Evolutionary conservation across 1,284 basidiomycete genomes (phyloP), one percentile per base, ranked within the genome.

Genomic region (Ceratobasidium papillatum): DNA sequence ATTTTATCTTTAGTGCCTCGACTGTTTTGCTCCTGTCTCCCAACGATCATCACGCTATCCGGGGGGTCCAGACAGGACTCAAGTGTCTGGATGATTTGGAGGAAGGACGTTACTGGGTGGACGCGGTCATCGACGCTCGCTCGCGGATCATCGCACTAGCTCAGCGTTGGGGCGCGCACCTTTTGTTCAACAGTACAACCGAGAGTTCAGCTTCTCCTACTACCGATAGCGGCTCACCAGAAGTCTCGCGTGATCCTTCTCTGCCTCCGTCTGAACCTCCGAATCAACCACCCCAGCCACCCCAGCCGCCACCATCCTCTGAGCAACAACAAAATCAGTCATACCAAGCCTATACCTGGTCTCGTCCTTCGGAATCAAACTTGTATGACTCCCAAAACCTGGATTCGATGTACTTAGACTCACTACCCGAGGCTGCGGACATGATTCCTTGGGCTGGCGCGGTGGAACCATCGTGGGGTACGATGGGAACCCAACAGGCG

Each of bases 361-460:
- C 34, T 19, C 8, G 8, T 7, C 12, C 4, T 4, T 17, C 36
- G 5, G 68, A 59, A 17, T 11, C 7, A 49, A 22, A 9, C 12
- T 12, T 71, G 5, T 71, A 59, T 17, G 54, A 49, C 12, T 17
- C 68, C 19, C 51, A 71, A 25, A 43, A 49, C 27, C 8, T 71
- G 17, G 68, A 71, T 22, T 38, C 68, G 4, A 71, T 71, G 68
- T 71, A 71, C 25, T 38, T 71, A 14, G 68, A 71, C 54, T 54
- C 68, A 30, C 49, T 71, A n/a, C 68, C 68, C 25, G 68, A 71
- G 54, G 68, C 68, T 22, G 68, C 68, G 41, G 68, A 71, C 22
- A 71, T 71, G 54, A 71, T 71, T 71, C 68, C 68, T 25, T 71
- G 68, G 68, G 68, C 68, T 34, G 68, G 68, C 19, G 68, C 68